phyloP scores from a whole-genome alignment of 441 rosid species.

The Adansonia madagascariensis region DNA sequence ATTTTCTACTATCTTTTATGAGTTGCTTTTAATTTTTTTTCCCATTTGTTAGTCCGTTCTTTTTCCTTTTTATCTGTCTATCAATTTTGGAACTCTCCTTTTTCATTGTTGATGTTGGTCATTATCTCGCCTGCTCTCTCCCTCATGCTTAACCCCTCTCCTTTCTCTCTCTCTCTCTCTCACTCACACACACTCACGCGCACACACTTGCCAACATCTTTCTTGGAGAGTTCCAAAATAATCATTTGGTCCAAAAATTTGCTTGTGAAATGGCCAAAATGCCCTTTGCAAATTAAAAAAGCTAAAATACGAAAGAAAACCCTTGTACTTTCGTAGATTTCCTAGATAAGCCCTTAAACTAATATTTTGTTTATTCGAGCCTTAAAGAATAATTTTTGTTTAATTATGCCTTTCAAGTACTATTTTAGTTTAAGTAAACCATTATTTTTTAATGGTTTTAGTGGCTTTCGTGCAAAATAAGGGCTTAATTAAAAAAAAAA shows the following conservation, averaged over 20 bases:
- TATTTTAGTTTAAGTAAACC: background rate
- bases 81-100: no score
- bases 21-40: no score
- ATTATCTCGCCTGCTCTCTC: background rate
- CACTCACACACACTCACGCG: background rate
- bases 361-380: background rate
- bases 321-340: background rate
- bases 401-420: background rate
- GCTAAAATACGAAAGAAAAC: background rate
- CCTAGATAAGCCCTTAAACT: background rate
- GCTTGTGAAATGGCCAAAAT: background rate
- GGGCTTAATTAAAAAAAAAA: background rate
- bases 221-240: background rate
- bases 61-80: no score
- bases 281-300: background rate
- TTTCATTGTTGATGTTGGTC: background rate
- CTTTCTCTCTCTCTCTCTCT: background rate
- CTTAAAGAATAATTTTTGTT: no score
- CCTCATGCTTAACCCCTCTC: background rate
- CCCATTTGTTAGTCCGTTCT: no score
- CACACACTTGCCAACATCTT: background rate
- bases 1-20: background rate
- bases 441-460: no score
- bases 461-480: background rate
- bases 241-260: background rate